Base-by-base conservation (phyloP, 768 basidiomycete genomes). In the Rhizopogon vesiculosus region DNA sequence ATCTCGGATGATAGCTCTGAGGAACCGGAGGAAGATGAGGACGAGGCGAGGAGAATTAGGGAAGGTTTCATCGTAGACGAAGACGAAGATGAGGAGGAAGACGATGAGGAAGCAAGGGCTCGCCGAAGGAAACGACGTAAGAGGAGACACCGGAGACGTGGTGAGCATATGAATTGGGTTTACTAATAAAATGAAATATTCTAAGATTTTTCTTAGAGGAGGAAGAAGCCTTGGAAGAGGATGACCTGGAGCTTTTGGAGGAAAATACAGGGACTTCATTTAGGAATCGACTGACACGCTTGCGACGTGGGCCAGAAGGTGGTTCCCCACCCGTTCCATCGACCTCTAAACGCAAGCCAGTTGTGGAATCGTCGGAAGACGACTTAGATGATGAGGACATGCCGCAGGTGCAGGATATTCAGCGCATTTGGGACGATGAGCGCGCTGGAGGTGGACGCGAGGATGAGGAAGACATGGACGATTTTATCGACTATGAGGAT, bases 51-150 rank as follows among this genome's bases (percentile, higher is more conserved):
- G 55, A 78, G 82, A 55, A 84, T 97, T 54, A 76, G 84, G 50
- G 90, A 94, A 49, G 94, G 91, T 0, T 97, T 98, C 67, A 97
- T 98, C 63, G 93, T 94, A 7, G 90, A 90, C 8, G 92, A 95
- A 56, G 93, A 90, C 0, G 89, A 93, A 7, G 91, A 93, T 0
- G 90, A 88, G 0, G 84, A 83, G 2, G 83, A 80, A 13, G 83
- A 82, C 18, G 78, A 81, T 3, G 78, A 82, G 42, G 77, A 79
- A 43, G 80, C 78, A 54, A 75, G 79, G 56, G 78, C 73, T 43
- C 76, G 81, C 62, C 79, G 79, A 61, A 79, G 81, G 57, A 91
- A 85, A 68, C 78, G 82, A 59, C 80, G 86, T 65, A 86, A 85
- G 73, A 82, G 77, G 64, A 79, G 81, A 62, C 85, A 89, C 69